Evolutionary conservation across 352 stramenopile species (phyloP), one percentile per base, ranked within the genome.

Genomic region (Phytopythium litorale): DNA sequence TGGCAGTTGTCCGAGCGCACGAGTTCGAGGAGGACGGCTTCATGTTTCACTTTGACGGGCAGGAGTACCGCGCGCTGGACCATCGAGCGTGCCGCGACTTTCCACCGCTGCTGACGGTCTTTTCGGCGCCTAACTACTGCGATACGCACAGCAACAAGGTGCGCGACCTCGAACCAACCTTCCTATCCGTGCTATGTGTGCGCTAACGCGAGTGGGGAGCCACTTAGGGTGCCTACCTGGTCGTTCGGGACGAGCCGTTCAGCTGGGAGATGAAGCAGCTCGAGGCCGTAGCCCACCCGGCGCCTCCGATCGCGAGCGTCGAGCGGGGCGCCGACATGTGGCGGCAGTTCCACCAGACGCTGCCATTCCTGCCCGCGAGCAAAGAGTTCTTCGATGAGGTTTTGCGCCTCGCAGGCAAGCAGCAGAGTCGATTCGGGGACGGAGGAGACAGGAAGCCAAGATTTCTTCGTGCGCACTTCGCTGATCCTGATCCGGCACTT

Each of bases 71-170:
- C 19, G 58, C 48, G 0, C 45, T 93, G 19, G 84, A 92, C 56
- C 73, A 64, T 13, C 72, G 84, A 16, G 16, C 62, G 0, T 70
- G 87, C 61, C 83, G 75, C 23, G 70, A 65, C 2, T 64, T 91
- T 49, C 72, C 83, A 35, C 83, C 86, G 19, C 69, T 98, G 19
- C 89, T 98, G 49, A 98, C 96, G 0, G 84, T 99, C 6, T 99
- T 98, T 75, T 97, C 85, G 23, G 96, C 96, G 7, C 91, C 94
- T 2, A 98, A 98, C 63, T 98, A 99, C 70, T 99, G 94, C 60
- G 94, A 98, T 70, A 76, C 69, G 15, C 84, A 91, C 37, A 63
- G 66, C 11, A 93, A 94, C 48, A 75, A 76, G 76, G 86, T 92
- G 56, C 51, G 68, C 25, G 49, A 35, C 37, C 1, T 48, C 0